These are phyloP conservation scores for Microbotryomycetes sp. DNA, from an alignment of 1,284 basidiomycete genomes.

Conservation along the genomic window DNA sequence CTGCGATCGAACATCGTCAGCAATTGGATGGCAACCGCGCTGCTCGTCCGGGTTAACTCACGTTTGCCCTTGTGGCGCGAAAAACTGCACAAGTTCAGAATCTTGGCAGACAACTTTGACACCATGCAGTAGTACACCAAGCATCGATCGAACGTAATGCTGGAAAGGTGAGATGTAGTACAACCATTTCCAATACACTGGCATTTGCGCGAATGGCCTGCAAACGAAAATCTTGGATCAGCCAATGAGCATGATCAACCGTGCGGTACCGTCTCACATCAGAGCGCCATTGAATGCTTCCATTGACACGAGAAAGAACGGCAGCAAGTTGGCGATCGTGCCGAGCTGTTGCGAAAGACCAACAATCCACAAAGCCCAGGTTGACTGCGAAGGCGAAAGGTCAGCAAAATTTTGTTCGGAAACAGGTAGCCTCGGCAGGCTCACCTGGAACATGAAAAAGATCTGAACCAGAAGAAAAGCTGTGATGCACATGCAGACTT, in stretches of 20 bases:
- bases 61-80: conserved; percentile 1
- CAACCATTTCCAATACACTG: conserved; percentile 45
- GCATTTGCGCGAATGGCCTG: conserved; percentile 35
- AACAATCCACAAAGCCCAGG: conserved; percentile 38
- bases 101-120: conserved; percentile 49
- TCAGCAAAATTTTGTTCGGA: not conserved
- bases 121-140: conserved; percentile 67
- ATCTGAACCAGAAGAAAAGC: conserved; percentile 33
- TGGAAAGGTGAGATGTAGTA: conserved; percentile 68
- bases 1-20: not conserved
- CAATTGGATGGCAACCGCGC: not conserved
- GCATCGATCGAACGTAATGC: conserved; percentile 36
- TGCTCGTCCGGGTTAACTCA: conserved; percentile 13
- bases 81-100: conserved; percentile 26
- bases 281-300: conserved; percentile 38
- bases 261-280: conserved; percentile 14
- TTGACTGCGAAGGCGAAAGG: conserved; percentile 18
- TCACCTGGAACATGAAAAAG: conserved; percentile 35
- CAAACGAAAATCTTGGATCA: conserved; percentile 3
- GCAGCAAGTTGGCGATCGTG: conserved; percentile 35
- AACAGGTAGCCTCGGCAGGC: not conserved
- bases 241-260: not conserved
- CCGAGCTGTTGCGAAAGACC: conserved; percentile 32
- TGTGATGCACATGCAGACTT: conserved; percentile 59
- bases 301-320: conserved; percentile 38